Percentiles rank a stretch among this genome's conserved stretches.
These are phyloP conservation scores for Lodderomyces margitis DNA, from an alignment of 1,139 yeast species.

Conservation along the genomic window DNA sequence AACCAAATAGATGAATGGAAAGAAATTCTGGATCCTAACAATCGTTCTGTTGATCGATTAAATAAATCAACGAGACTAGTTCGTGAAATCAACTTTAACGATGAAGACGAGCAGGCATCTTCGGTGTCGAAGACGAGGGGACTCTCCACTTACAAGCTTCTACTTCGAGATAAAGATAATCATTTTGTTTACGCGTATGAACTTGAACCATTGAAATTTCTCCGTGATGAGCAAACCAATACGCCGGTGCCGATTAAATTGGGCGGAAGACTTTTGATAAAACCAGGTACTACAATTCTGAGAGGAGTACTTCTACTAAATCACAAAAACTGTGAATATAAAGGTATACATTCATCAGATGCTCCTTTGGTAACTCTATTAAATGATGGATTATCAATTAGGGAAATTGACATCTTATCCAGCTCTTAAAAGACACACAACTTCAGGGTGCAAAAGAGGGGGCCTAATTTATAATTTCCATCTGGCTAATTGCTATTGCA, in stretches of 20 bases:
- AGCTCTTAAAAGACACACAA: not conserved
- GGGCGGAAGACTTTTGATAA: constrained; percentile 37
- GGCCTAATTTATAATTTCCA: constrained; percentile 9
- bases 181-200: constrained; percentile 43
- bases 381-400: constrained; percentile 33
- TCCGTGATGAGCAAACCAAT: constrained; percentile 21
- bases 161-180: constrained; percentile 30
- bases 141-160: constrained; percentile 26
- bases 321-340: constrained; percentile 31
- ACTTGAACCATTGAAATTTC: constrained; percentile 34
- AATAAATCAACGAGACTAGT: constrained; percentile 20
- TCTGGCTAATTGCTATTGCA: constrained; percentile 27
- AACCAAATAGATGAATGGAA: constrained; percentile 42
- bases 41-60: constrained; percentile 39
- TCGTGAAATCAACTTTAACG: constrained; percentile 33
- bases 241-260: constrained; percentile 37
- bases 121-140: not conserved
- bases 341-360: constrained; percentile 29
- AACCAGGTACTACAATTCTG: constrained; percentile 30
- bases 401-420: constrained; percentile 27
- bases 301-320: constrained; percentile 37
- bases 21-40: constrained; percentile 38
- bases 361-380: constrained; percentile 25
- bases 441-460: too few species aligned
- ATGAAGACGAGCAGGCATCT: constrained; percentile 14